Evolutionary conservation across 2,329 filamentous ascomycete species (phyloP).

Genomic region (Fusarium fracticaudum): DNA sequence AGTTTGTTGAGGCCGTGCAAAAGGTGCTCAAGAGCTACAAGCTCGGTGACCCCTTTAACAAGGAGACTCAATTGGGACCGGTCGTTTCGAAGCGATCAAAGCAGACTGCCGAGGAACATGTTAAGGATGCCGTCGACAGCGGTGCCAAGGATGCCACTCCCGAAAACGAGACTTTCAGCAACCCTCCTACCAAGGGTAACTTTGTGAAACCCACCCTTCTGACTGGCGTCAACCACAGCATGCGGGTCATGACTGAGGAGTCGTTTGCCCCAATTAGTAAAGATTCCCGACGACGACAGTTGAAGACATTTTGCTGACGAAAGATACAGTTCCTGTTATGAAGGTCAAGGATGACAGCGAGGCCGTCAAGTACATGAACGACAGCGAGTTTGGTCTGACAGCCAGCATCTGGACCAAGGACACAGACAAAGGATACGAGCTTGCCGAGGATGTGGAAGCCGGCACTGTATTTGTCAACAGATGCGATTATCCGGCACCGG

Average conservation of each 20-base stretch:
- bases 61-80: conserved; percentile 83
- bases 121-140: conserved; percentile 83
- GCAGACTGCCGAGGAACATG: conserved; percentile 78
- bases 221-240: conserved; percentile 79
- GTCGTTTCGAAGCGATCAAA: conserved; percentile 86
- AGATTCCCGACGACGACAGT: neutral
- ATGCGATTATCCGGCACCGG: conserved; percentile 90
- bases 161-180: conserved; percentile 78
- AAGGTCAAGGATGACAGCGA: conserved; percentile 84
- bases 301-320: conserved; percentile 4
- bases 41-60: conserved; percentile 86
- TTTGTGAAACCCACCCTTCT: conserved; percentile 89
- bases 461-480: conserved; percentile 97
- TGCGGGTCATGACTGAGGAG: conserved; percentile 92
- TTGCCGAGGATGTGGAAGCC: conserved; percentile 85
- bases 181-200: conserved; percentile 80
- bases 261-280: conserved; percentile 73
- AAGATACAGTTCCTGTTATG: conserved; percentile 71
- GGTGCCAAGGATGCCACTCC: conserved; percentile 88
- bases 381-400: conserved; percentile 92
- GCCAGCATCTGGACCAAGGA: conserved; percentile 99
- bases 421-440: conserved; percentile 74
- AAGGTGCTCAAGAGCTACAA: conserved; percentile 83
- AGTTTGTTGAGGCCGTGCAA: conserved; percentile 81
- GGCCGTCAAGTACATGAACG: conserved; percentile 88